Base-by-base conservation (phyloP, 2,329 filamentous ascomycete species). In the Leptographium procerum region DNA sequence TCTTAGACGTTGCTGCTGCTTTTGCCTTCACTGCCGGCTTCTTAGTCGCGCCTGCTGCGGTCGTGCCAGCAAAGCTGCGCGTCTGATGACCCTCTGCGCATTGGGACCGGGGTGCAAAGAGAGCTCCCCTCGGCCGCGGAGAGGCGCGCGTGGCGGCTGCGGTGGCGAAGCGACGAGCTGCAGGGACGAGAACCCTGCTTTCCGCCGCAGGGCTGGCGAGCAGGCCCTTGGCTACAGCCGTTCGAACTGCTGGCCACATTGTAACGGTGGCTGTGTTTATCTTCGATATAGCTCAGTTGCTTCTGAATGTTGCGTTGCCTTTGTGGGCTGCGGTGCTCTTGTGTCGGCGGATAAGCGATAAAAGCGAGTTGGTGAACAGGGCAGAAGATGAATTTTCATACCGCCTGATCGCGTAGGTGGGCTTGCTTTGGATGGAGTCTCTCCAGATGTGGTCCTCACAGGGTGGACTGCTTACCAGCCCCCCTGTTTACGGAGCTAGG, bases 1-100 rank as follows among this genome's bases (percentile, higher is more conserved):
- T 64, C 61, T 66, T 64, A 7, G 64, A 33, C 43, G 61, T 55
- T n/a, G 61, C 56, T 16, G 60, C 50, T 19, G 59, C 60, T 60
- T 65, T 66, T 57, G 65, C 62, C 61, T 65, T 63, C 9, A 64
- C 33, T 50, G 61, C 69, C 51, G 63, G 60, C 62, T 64, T 63
- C 60, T 60, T 66, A 34, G 61, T 50, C 60, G 57, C 31, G 8
- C 51, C 43, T 10, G 26, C 9, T 28, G 31, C 48, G 14, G 59
- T 43, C 5, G 63, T 55, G 11, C 40, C 52, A 16, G 55, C 34
- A 24, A 64, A 57, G 26, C 48, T 36, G 26, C 63, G 61, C 29
- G 48, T 57, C 51, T 52, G 57, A 26, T 13, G 43, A 9, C 33
- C 33, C 33, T 45, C 34, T 2, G 19, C 9, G 14, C 52, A 28